Base-by-base conservation (phyloP, 768 basidiomycete species). In the Coprinopsis sp. region DNA sequence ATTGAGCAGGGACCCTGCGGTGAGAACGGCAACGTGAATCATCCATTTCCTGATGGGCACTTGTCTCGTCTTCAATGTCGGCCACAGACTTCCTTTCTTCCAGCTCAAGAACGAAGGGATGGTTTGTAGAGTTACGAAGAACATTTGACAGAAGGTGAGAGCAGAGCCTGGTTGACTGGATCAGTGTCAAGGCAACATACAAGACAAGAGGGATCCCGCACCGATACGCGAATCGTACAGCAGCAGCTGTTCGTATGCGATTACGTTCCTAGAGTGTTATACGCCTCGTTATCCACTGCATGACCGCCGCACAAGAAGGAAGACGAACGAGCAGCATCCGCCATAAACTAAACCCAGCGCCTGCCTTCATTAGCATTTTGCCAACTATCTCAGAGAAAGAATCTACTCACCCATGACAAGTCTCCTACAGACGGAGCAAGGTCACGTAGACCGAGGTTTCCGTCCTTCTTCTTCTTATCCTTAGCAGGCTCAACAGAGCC, bases 261-360 rank as follows among this genome's bases (percentile, higher is more conserved):
- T 82, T 6, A 88, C 87, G 61, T 91, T 91, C 21, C 84, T 87
- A n/a, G n/a, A n/a, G n/a, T n/a, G n/a, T n/a, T n/a, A n/a, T n/a
- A n/a, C n/a, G n/a, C n/a, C n/a, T n/a, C n/a, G n/a, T 37, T 28
- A 43, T 24, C 22, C 22, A 7, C n/a, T 19, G n/a, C n/a, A n/a
- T 21, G 33, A 27, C 12, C 37, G 27, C 30, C 28, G 37, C 31
- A 27, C 49, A 21, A 13, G 16, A n/a, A 22, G 38, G 18, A 33
- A 28, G n/a, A n/a, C 81, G 46, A 64, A 85, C 84, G 82, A 71
- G 75, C 90, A 92, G 57, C 90, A 92, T 16, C 90, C 89, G 18
- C 89, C 89, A 53, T 91, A 76, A 4, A 91, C 81, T 53, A 87
- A 70, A 79, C 71, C 70, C 67, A 47, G 5, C 16, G 36, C 25